Evolutionary conservation across 2,329 filamentous ascomycete species (phyloP).

Genomic region (Fonsecaea pedrosoi): DNA sequence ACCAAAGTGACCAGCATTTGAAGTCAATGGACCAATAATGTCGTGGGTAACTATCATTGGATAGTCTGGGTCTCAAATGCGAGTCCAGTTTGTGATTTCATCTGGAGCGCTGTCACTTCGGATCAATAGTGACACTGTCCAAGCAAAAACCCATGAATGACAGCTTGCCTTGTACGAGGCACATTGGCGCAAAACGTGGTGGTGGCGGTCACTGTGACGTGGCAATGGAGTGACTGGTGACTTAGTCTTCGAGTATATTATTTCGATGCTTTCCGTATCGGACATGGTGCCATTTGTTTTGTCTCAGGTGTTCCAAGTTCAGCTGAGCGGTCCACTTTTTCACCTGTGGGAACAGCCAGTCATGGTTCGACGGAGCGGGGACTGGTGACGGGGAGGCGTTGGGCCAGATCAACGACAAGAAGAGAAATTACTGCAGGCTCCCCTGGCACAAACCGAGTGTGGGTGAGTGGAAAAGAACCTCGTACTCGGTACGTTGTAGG

Average conservation of each 20-base stretch:
- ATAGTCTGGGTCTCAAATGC: neutral
- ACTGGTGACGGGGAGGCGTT: neutral
- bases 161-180: neutral
- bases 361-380: neutral
- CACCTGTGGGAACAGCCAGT: neutral
- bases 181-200: slow-evolving; percentile 3
- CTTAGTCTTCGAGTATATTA: neutral
- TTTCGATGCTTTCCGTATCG: neutral
- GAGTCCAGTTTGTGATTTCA: neutral
- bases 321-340: slow-evolving; percentile 5
- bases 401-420: neutral
- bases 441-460: neutral
- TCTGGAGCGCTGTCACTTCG: neutral
- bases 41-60: neutral
- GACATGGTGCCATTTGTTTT: neutral
- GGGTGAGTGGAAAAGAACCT: neutral
- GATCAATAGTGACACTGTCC: neutral
- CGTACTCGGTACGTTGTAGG: too few relatives aligned
- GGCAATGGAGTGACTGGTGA: slow-evolving; percentile 3
- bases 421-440: neutral
- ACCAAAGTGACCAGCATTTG: neutral
- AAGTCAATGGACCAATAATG: neutral
- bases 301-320: neutral
- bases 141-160: neutral
- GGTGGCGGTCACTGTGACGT: slow-evolving; percentile 6